Base-by-base conservation (phyloP, 176 grass and related monocot species). In the Musa troglodytarum region DNA sequence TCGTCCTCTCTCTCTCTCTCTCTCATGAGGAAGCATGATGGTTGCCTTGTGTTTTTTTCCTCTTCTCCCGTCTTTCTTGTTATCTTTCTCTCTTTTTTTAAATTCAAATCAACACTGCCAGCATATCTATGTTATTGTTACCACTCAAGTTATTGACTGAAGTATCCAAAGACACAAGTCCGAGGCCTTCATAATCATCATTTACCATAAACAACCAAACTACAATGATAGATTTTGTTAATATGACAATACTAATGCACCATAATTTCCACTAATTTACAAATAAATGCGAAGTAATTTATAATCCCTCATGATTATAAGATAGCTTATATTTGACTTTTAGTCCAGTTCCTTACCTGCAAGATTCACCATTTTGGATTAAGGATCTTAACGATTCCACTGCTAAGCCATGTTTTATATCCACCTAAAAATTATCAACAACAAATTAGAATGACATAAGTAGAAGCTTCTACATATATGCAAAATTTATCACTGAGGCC, bases 391-490 rank as follows among this genome's bases (percentile, higher is more conserved):
- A 82, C 55, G 94, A 81, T 81, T 98, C 94, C 49, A 19, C 75
- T 81, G 90, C 94, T 78, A 98, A 75, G 80, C 83, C 84, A 73
- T 93, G 86, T 69, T 83, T 93, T 58, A 93, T 78, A 91, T 93
- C 86, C 76, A 98, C 85, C 94, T 98, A 86, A 83, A 28, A 15
- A 75, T 74, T 64, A 78, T 71, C 54, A 65, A 50, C 0, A 52
- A 69, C 53, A 83, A 71, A 4, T 81, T 26, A 85, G 21, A 80
- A 74, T 82, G 63, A 63, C n/a, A 15, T 54, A 68, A 54, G 58
- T 15, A 51, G 2, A 66, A 71, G 23, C 51, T 1, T 67, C 23
- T 17, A 76, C 11, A 77, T 22, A 8, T 50, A 9, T 81, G 19
- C 20, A 54, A n/a, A 67, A 13, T 67, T 11, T 26, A 24, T 2